Base-by-base conservation (phyloP, 2,329 filamentous ascomycete species). In the Penicillium hesseltinei region DNA sequence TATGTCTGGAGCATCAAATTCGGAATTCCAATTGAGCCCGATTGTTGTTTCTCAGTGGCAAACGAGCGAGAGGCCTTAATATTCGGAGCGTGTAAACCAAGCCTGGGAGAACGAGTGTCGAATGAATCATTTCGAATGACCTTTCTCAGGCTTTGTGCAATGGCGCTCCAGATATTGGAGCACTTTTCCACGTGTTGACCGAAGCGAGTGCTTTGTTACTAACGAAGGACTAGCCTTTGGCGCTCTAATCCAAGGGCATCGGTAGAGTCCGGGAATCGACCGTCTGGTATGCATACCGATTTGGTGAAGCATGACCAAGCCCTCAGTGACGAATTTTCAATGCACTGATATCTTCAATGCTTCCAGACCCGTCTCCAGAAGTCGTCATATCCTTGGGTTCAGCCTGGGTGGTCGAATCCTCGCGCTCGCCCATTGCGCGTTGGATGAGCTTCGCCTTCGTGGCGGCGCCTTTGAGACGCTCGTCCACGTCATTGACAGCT, bases 401-500 rank as follows among this genome's bases (percentile, higher is more conserved):
- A 23, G 64, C 62, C 51, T 67, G 63, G 56, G 67, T 64, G 52
- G 69, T 62, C 11, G 64, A 54, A 7, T 73, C 72, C 50, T 75
- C 71, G 25, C 72, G 64, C 64, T 83, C 81, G 8, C 83, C 82
- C 27, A 84, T 68, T 10, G 90, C 86, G 59, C 87, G 87, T 73
- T 94, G 89, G 44, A 97, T 86, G 46, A 99, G 83, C 75, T 93
- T 96, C 1, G 85, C 84, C 72, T 96, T 97, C 3, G 89, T 89
- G 65, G 86, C 84, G 4, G 92, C 93, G 62, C 90, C 84, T 76
- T 92, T 94, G 39, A 96, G 71, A 13, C 92, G 82, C 71, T 97
- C 91, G 68, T 99, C 94, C 69, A 96, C 92, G 68, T 97, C 92
- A 50, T 89, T 88, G 23, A 99, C 92, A 0, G 88, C 88, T 46